Conservation (phyloP, 2,329 filamentous ascomycete genomes). For the Leptographium wingfieldii region DNA sequence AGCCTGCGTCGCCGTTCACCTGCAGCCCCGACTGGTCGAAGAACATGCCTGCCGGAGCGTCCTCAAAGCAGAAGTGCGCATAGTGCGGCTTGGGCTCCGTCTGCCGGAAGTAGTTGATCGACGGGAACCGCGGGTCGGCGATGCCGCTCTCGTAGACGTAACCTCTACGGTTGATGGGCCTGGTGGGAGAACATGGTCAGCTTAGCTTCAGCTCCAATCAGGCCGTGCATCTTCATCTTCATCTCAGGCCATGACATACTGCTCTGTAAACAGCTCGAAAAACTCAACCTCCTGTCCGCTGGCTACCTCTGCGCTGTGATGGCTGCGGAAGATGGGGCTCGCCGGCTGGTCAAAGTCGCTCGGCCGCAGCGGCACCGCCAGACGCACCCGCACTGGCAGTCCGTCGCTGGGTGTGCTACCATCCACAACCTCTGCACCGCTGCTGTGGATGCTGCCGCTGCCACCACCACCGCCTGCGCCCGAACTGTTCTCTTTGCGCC, state of each 20-base stretch:
- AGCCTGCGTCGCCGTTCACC: slow-evolving; percentile 84
- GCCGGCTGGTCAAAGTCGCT: slow-evolving; percentile 49
- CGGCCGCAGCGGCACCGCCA: slow-evolving; percentile 44
- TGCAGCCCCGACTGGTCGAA: slow-evolving; percentile 65
- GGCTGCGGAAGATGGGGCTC: slow-evolving; percentile 42
- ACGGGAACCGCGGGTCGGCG: slow-evolving; percentile 75
- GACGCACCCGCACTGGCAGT: slow-evolving; percentile 47
- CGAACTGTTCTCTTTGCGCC: slow-evolving; percentile 22
- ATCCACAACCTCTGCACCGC: neutral
- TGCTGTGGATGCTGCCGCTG: neutral
- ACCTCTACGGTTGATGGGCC: slow-evolving; percentile 45
- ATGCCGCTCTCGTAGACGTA: slow-evolving; percentile 89
- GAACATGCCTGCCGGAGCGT: slow-evolving; percentile 73
- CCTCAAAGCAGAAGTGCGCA: slow-evolving; percentile 82
- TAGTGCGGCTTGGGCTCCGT: slow-evolving; percentile 77
- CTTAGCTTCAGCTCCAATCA: too few relatives aligned
- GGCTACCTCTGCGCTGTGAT: slow-evolving; percentile 38
- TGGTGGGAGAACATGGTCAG: slow-evolving; percentile 20
- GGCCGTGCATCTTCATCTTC: too few relatives aligned
- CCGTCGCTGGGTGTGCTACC: slow-evolving; percentile 24
- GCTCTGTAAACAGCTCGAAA: slow-evolving; percentile 49
- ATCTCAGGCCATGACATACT: slow-evolving; percentile 31
- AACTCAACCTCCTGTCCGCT: slow-evolving; percentile 43
- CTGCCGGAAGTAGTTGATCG: slow-evolving; percentile 77
- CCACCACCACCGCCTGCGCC: neutral